A percentile compares a stretch with the other conserved stretches of the same genome.
Conservation (phyloP, 306 rosid species). For the Pueraria montana region DNA sequence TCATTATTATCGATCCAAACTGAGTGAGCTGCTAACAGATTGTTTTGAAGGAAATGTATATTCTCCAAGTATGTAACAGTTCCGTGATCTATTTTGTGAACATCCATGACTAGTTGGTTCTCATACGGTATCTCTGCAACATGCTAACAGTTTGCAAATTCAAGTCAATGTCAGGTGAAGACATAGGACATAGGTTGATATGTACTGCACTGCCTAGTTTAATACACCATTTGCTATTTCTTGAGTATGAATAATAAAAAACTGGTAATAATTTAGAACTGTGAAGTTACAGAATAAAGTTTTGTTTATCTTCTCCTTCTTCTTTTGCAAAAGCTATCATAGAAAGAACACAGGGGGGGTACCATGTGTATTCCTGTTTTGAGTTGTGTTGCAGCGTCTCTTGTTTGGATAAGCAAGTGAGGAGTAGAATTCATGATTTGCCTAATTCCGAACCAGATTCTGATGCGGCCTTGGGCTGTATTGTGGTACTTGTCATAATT, state of each 20-base stretch:
- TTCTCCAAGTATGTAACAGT: constrained; percentile 85
- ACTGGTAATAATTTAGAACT: too few species aligned
- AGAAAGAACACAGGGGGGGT: too few species aligned
- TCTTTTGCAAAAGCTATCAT: too few species aligned
- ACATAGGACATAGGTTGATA: too few species aligned
- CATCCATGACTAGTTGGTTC: constrained; percentile 74
- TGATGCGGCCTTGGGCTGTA: constrained; percentile 80
- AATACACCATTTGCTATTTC: too few species aligned
- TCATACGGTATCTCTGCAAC: constrained; percentile 94
- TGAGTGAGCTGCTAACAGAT: constrained; percentile 87
- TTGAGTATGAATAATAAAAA: too few species aligned
- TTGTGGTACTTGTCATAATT: constrained; percentile 75
- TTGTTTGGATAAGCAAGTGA: constrained; percentile 73
- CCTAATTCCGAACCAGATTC: constrained; percentile 89
- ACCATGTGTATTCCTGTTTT: constrained; percentile 95
- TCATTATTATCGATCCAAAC: constrained; percentile 79
- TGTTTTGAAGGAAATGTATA: constrained; percentile 67
- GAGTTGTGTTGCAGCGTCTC: constrained; percentile 71
- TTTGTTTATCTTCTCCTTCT: too few species aligned
- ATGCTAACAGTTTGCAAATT: constrained; percentile 70
- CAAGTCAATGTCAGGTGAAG: neutral
- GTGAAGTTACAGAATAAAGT: too few species aligned
- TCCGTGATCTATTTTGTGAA: constrained; percentile 73
- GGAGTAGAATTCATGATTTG: constrained; percentile 87
- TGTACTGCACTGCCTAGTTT: neutral